Evolutionary conservation across 164 flowering plant genomes (phyloP), one percentile per base, ranked within the genome.

Genomic region (Malania oleifera): DNA sequence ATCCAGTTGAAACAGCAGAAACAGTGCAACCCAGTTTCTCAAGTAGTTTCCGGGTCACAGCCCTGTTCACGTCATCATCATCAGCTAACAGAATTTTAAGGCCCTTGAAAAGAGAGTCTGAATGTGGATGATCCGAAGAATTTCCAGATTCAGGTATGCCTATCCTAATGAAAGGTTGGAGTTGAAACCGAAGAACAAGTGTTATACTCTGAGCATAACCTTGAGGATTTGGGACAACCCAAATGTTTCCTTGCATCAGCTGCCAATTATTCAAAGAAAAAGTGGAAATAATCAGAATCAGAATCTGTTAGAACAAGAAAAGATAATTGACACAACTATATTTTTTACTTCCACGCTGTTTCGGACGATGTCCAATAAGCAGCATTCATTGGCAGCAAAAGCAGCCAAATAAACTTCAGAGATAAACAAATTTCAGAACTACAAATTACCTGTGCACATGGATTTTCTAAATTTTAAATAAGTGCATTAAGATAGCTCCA

Each of bases 221-320:
- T 35, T 67, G 80, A 29, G 84, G 69, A 59, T 67, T 74, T 23
- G 86, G 85, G n/a, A 75, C 69, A 25, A 74, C 79, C 93, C 93
- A 87, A 35, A 95, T 84, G 67, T 78, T 84, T 29, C 99, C 99
- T 73, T 89, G 97, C 96, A 95, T 95, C 74, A 85, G 56, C 99
- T 95, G 90, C 65, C 53, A 52, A 62, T 65, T 9, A 24, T 34
- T 22, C 13, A 14, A 22, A 20, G 0, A 26, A 18, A 10, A 46
- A 9, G 23, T 51, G 14, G 15, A 10, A 39, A 49, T 31, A 31
- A 34, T 17, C 15, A 53, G 39, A 18, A 14, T n/a, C n/a, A n/a
- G n/a, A n/a, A n/a, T n/a, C n/a, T n/a, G n/a, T n/a, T n/a, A n/a
- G n/a, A n/a, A n/a, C n/a, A n/a, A n/a, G n/a, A n/a, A n/a, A n/a